Conservation (phyloP, 2,329 filamentous ascomycete species). For the Aspergillus fijiensis region DNA sequence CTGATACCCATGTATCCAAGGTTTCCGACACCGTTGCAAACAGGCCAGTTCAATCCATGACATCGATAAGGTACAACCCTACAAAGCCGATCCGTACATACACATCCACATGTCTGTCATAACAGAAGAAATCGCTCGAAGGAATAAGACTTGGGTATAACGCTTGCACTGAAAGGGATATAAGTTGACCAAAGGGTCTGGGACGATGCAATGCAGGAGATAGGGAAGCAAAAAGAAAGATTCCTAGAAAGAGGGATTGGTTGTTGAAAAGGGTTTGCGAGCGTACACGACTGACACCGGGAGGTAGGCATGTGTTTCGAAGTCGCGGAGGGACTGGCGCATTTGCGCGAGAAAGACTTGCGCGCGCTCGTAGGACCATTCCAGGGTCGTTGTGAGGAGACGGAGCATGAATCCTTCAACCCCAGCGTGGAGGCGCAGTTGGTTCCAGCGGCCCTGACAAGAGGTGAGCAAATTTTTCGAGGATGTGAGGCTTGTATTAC, state of each 20-base stretch:
- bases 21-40: too few relatives aligned
- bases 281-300: conserved; percentile 21
- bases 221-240: background rate
- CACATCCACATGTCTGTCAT: background rate
- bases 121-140: background rate
- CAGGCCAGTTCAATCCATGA: too few relatives aligned
- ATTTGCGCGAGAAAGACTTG: conserved; percentile 26
- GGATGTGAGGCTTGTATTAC: background rate
- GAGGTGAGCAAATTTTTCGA: background rate
- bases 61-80: background rate
- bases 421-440: conserved; percentile 20
- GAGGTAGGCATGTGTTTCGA: conserved; percentile 23
- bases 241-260: background rate
- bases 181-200: background rate
- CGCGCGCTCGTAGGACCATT: conserved; percentile 26
- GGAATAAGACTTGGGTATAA: background rate
- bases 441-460: conserved; percentile 22
- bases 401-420: conserved; percentile 24
- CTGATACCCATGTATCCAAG: background rate
- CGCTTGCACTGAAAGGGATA: background rate
- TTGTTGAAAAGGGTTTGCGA: conserved; percentile 14
- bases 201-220: background rate
- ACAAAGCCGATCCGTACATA: background rate
- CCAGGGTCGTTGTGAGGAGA: conserved; percentile 22
- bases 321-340: conserved; percentile 23